A percentile compares a stretch with the other conserved stretches of the same genome.
Evolutionary conservation across 257 asterid species (phyloP).

Genomic region (Nicotiana tabacum): DNA sequence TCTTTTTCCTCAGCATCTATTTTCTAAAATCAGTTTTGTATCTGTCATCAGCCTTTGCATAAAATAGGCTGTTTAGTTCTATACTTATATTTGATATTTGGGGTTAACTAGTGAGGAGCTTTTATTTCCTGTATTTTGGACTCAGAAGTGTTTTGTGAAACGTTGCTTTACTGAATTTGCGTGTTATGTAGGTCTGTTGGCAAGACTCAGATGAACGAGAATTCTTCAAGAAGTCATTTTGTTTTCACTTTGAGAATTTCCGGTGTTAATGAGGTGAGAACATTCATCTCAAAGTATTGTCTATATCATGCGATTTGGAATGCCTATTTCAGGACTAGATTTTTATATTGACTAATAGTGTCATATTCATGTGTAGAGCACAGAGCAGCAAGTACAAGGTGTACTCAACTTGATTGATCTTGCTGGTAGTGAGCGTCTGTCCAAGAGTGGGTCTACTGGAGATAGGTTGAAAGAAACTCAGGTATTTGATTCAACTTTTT

Average conservation of each 20-base stretch:
- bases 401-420: slow-evolving; percentile 84
- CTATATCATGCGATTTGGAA: neutral
- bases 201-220: slow-evolving; percentile 92
- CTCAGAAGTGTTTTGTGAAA: neutral
- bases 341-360: neutral
- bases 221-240: slow-evolving; percentile 90
- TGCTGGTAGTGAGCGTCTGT: slow-evolving; percentile 98
- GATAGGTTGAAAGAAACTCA: slow-evolving; percentile 96
- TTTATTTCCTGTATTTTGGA: neutral
- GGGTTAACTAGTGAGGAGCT: neutral
- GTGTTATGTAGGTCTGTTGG: slow-evolving; percentile 67
- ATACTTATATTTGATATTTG: neutral
- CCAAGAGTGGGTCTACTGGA: slow-evolving; percentile 90
- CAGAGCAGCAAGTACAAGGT: slow-evolving; percentile 93
- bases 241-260: slow-evolving; percentile 78
- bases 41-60: neutral
- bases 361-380: slow-evolving; percentile 39
- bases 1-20: neutral
- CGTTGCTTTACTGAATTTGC: neutral
- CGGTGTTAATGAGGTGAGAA: slow-evolving; percentile 81
- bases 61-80: neutral
- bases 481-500: slow-evolving; percentile 31
- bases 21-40: neutral
- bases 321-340: neutral
- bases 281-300: neutral